These are phyloP conservation scores for Xylaria nigripes DNA, from an alignment of 495 filamentous ascomycete species.

Conservation along the genomic window DNA sequence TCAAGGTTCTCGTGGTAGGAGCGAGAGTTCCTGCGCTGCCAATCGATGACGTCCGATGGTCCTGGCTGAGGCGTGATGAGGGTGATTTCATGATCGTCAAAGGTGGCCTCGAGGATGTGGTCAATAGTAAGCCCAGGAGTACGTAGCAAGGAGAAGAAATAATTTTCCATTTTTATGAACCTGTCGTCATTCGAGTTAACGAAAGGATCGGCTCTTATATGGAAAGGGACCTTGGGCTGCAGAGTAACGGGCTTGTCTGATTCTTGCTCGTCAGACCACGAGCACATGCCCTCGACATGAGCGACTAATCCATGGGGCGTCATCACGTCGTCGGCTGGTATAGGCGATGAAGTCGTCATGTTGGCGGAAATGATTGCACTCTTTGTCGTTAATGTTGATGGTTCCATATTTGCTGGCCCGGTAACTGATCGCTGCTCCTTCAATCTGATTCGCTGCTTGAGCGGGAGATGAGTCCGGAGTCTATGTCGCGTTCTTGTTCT, in stretches of 20 bases:
- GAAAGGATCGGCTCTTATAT: conserved; percentile 9
- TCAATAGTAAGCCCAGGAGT: conserved; percentile 9
- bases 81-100: conserved; percentile 19
- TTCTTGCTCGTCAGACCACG: not conserved
- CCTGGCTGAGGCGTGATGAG: conserved; percentile 14
- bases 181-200: conserved; percentile 6
- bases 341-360: conserved; percentile 1
- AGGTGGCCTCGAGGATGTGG: conserved; percentile 17
- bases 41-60: conserved; percentile 9
- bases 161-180: conserved; percentile 14
- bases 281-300: not conserved
- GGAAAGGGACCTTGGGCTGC: conserved; percentile 11
- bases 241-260: not conserved
- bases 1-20: conserved; percentile 13
- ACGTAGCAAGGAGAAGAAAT: conserved; percentile 18
- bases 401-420: not conserved
- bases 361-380: no score
- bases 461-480: not conserved
- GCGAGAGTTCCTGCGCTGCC: conserved; percentile 12
- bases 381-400: not conserved
- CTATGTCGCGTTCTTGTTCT: not conserved
- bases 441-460: not conserved
- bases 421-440: not conserved
- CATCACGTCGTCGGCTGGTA: not conserved
- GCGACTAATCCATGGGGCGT: not conserved